Evolutionary conservation across 805 yeast genomes (phyloP).

Genomic region (Dipodascopsis uninucleata): DNA sequence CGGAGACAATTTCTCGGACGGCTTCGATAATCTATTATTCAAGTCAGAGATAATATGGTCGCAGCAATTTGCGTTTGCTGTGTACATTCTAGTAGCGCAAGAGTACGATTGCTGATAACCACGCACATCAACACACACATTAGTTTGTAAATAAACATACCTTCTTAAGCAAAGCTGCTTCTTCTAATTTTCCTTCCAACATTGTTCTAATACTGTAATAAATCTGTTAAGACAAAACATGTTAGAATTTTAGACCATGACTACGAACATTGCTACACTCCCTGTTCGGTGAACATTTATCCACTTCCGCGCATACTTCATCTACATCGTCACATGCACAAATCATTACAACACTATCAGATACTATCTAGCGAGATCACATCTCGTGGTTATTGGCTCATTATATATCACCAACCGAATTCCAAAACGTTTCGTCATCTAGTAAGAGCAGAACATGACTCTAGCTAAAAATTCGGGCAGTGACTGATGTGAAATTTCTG

Average conservation of each 20-base stretch:
- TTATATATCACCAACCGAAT: neutral
- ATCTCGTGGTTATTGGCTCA: constrained; percentile 13
- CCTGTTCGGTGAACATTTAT: neutral
- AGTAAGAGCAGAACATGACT: too few species aligned
- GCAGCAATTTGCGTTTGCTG: neutral
- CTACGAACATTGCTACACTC: too few species aligned
- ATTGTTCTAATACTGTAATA: constrained; percentile 40
- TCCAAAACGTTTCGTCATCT: constrained; percentile 17
- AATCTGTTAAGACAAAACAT: constrained; percentile 2
- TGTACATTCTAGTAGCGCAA: neutral
- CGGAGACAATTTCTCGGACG: constrained; percentile 87
- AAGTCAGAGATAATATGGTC: too few species aligned
- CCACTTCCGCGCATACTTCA: neutral
- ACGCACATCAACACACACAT: too few species aligned
- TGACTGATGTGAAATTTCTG: too few species aligned
- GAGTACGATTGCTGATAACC: too few species aligned
- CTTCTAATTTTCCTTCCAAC: constrained; percentile 96
- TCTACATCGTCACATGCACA: neutral
- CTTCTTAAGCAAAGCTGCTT: constrained; percentile 86
- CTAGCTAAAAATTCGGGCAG: too few species aligned
- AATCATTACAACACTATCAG: constrained; percentile 10
- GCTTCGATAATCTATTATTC: constrained; percentile 69
- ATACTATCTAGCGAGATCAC: constrained; percentile 28
- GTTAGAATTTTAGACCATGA: too few species aligned
- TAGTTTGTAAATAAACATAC: constrained; percentile 32